Base-by-base conservation (phyloP, 306 rosid species). In the Fragaria iinumae region DNA sequence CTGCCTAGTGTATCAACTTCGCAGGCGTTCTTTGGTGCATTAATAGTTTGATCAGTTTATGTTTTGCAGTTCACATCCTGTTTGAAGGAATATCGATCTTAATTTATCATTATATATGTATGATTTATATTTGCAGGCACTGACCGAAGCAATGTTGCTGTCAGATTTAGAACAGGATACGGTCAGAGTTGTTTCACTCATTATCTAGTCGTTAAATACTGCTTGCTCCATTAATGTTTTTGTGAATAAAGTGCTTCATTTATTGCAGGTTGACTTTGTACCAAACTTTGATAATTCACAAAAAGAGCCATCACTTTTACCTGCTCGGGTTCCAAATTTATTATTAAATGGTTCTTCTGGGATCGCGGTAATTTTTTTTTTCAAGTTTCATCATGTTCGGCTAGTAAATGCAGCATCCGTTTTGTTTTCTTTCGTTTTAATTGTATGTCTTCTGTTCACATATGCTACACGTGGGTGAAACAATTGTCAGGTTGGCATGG, bases 321-420 rank as follows among this genome's bases (percentile, higher is more conserved):
- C 99, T 32, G 91, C 99, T 80, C 97, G 99, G 17, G 92, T 95
- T 73, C 99, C 99, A 59, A 91, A 86, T 79, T 78, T 95, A 76
- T 82, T 95, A 86, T 83, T 95, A 84, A 95, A 95, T 81, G 99
- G 99, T 78, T 86, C 99, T 81, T 95, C 99, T 67, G 99, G 99
- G 80, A 95, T 95, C 84, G 99, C 99, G 92, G 99, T 95, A 86
- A 75, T 69, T 48, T 20, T 50, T 75, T 69, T 48, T 50, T 41
- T 41, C 8, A 7, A 41, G 41, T 70, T 81, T 53, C 9, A 52
- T 50, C 50, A 23, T 34, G 41, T 36, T 23, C 32, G n/a, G 45
- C 55, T 23, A 76, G 32, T 18, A 57, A 45, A 71, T 81, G 73
- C 64, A 72, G 62, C 44, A n/a, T 52, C 12, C 21, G 45, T 41